These are phyloP conservation scores for Heterobasidion occidentale DNA, from an alignment of 1,284 basidiomycete species.

Conservation along the genomic window DNA sequence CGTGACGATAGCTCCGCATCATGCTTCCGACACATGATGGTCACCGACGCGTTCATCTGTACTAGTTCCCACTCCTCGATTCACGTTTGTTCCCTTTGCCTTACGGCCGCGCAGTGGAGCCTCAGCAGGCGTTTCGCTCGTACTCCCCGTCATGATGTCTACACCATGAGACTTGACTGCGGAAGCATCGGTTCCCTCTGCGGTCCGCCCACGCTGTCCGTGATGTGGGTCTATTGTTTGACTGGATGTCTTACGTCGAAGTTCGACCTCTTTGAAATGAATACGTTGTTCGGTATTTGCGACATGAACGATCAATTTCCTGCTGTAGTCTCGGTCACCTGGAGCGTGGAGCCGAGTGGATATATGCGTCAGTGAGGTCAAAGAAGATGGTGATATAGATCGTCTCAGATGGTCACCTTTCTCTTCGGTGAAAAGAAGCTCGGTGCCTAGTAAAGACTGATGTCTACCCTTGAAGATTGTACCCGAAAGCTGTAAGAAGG, in stretches of 20 bases:
- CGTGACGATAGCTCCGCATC: too few species aligned
- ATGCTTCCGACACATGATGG: not conserved
- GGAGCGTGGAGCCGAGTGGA: constrained; percentile 10
- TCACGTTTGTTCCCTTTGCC: not conserved
- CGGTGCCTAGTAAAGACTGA: constrained; percentile 59
- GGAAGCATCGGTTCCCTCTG: not conserved
- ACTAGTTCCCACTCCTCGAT: not conserved
- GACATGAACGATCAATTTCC: constrained; percentile 41
- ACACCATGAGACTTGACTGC: not conserved
- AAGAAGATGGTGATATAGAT: not conserved
- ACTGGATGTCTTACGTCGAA: not conserved
- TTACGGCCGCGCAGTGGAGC: not conserved
- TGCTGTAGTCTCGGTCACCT: constrained; percentile 35
- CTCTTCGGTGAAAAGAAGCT: constrained; percentile 60
- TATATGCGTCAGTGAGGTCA: not conserved
- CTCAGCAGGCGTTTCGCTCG: not conserved
- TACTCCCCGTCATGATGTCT: not conserved
- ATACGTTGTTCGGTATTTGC: constrained; percentile 55
- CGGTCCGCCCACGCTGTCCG: not conserved
- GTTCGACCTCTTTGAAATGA: constrained; percentile 55
- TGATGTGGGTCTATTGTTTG: not conserved
- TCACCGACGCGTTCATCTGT: not conserved
- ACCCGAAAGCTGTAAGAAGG: constrained; percentile 67
- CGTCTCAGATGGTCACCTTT: constrained; percentile 32
- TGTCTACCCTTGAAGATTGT: constrained; percentile 64